Percentiles rank a stretch among this genome's conserved stretches.
Conservation (phyloP, 768 basidiomycete genomes). For the Russula sp. region DNA sequence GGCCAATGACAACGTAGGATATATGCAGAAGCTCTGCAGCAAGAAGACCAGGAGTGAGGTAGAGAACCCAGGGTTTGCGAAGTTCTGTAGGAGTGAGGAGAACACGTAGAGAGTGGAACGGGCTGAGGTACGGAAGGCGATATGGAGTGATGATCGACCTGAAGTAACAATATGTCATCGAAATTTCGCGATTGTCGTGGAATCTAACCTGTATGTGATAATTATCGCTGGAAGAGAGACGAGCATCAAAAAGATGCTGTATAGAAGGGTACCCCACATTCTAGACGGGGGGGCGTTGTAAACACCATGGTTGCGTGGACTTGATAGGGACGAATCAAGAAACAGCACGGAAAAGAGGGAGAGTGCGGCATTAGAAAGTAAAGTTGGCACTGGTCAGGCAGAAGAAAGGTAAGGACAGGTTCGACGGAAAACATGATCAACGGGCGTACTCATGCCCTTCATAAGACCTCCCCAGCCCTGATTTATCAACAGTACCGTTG, state of each 20-base stretch:
- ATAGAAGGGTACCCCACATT: slow-evolving; percentile 53
- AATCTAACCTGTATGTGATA: slow-evolving; percentile 65
- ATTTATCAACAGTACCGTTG: slow-evolving; percentile 19
- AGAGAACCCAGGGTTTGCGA: slow-evolving; percentile 70
- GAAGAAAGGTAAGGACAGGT: slow-evolving; percentile 25
- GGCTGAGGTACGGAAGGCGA: slow-evolving; percentile 56
- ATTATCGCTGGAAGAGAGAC: slow-evolving; percentile 63
- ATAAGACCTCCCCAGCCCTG: slow-evolving; percentile 68
- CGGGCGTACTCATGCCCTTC: slow-evolving; percentile 58
- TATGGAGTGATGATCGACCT: slow-evolving; percentile 83
- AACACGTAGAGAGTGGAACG: slow-evolving; percentile 52
- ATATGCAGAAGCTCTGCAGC: slow-evolving; percentile 38
- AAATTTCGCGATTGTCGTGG: background rate
- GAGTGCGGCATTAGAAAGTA: slow-evolving; percentile 45
- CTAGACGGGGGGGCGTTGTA: slow-evolving; percentile 59
- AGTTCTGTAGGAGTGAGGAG: slow-evolving; percentile 79
- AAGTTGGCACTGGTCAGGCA: slow-evolving; percentile 38
- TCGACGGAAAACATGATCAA: background rate
- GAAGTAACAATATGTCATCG: slow-evolving; percentile 4
- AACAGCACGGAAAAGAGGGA: slow-evolving; percentile 51
- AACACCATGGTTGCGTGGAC: slow-evolving; percentile 49
- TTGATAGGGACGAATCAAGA: slow-evolving; percentile 41
- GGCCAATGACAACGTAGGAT: slow-evolving; percentile 37
- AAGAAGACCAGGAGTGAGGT: slow-evolving; percentile 65
- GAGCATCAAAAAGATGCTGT: slow-evolving; percentile 58